phyloP scores from a whole-genome alignment of 257 asterid species.

The Salvia splendens region DNA sequence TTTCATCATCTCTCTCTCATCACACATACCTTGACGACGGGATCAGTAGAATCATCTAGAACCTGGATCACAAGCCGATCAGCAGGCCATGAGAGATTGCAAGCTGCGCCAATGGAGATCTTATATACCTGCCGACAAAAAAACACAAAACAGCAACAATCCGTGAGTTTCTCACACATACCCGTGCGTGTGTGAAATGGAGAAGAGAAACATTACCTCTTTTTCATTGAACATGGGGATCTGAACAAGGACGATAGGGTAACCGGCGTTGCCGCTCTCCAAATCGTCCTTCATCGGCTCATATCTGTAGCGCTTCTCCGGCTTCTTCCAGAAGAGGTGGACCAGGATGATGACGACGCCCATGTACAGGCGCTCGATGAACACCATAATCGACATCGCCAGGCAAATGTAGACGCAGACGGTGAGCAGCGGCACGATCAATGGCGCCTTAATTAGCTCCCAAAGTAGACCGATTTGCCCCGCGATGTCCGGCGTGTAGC shows the following conservation, averaged over 20 bases:
- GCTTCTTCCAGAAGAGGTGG: slow-evolving; percentile 74
- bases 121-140: slow-evolving; percentile 62
- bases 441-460: slow-evolving; percentile 69
- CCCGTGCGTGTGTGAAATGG: slow-evolving; percentile 2
- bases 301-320: slow-evolving; percentile 71
- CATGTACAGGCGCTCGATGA: slow-evolving; percentile 84
- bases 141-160: neutral
- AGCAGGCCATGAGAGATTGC: slow-evolving; percentile 91
- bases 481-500: slow-evolving; percentile 55
- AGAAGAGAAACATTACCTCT: slow-evolving; percentile 50
- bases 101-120: slow-evolving; percentile 97
- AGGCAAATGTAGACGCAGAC: slow-evolving; percentile 64
- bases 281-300: slow-evolving; percentile 65
- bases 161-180: slow-evolving; percentile 13
- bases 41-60: slow-evolving; percentile 84
- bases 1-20: neutral
- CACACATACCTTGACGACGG: slow-evolving; percentile 53
- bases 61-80: slow-evolving; percentile 93
- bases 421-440: slow-evolving; percentile 66
- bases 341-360: slow-evolving; percentile 70
- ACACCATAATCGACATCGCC: slow-evolving; percentile 81
- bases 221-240: slow-evolving; percentile 92
- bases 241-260: slow-evolving; percentile 81
- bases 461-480: slow-evolving; percentile 75
- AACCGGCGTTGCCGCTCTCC: slow-evolving; percentile 57